A percentile compares a stretch with the other conserved stretches of the same genome.
Evolutionary conservation across 805 yeast species (phyloP).

Genomic region (Priceomyces castillae): DNA sequence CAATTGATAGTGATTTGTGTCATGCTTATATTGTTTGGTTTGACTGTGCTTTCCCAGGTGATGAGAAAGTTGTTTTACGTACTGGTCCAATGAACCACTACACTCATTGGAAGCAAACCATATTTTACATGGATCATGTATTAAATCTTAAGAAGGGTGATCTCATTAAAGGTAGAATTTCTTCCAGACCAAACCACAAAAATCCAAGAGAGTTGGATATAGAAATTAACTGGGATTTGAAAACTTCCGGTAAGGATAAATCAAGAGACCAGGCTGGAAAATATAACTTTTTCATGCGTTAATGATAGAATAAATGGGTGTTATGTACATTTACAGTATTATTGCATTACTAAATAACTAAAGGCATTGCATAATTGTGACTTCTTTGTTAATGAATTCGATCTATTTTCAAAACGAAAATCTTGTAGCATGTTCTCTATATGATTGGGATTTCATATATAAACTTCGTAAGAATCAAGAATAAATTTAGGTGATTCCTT

Average conservation of each 20-base stretch:
- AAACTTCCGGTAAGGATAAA: slow-evolving; percentile 43
- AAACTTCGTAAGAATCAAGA: no score
- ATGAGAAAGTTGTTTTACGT: slow-evolving; percentile 68
- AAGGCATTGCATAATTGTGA: not conserved
- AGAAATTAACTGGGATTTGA: slow-evolving; percentile 57
- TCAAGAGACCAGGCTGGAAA: slow-evolving; percentile 58
- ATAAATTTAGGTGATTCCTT: no score
- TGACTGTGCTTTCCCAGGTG: slow-evolving; percentile 83
- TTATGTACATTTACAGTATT: not conserved
- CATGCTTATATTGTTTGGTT: slow-evolving; percentile 95
- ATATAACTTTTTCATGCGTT: slow-evolving; percentile 71
- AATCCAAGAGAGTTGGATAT: slow-evolving; percentile 93
- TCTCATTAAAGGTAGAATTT: slow-evolving; percentile 62
- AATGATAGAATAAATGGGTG: slow-evolving; percentile 9
- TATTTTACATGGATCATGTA: slow-evolving; percentile 83
- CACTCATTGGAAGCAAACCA: slow-evolving; percentile 99
- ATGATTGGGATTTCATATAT: no score
- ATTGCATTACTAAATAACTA: not conserved
- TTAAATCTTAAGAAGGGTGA: slow-evolving; percentile 78
- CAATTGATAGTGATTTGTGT: slow-evolving; percentile 73
- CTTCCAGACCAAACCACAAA: slow-evolving; percentile 67
- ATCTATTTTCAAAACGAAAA: not conserved
- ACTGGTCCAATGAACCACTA: slow-evolving; percentile 94
- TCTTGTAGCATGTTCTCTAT: no score
- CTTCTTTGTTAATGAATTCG: not conserved